A percentile compares a stretch with the other conserved stretches of the same genome.
These are phyloP conservation scores for Exserohilum rostratum DNA, from an alignment of 2,329 filamentous ascomycete species.

Conservation along the genomic window DNA sequence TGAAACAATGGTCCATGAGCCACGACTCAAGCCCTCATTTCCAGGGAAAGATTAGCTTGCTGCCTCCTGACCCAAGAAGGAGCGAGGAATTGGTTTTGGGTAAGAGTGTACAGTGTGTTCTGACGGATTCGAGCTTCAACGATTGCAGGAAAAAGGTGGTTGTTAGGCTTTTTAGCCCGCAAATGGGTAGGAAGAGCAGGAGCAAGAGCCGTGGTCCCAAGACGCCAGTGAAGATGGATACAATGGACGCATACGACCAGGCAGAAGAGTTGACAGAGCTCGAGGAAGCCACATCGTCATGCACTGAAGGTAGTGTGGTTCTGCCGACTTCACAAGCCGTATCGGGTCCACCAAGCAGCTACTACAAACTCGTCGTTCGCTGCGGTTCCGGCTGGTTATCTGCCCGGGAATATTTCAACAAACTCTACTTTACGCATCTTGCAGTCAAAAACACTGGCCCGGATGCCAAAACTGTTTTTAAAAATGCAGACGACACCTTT, in stretches of 20 bases:
- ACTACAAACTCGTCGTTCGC: slow-evolving; percentile 36
- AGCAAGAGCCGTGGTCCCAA: background rate
- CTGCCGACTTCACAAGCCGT: background rate
- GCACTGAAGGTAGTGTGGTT: background rate
- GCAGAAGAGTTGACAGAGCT: background rate
- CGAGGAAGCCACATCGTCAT: background rate
- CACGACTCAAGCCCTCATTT: slow-evolving; percentile 40
- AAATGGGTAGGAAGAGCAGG: slow-evolving; percentile 3
- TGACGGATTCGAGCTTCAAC: slow-evolving; percentile 23
- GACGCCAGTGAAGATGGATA: slow-evolving; percentile 1
- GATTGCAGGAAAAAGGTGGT: slow-evolving; percentile 27
- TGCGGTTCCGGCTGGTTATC: slow-evolving; percentile 40
- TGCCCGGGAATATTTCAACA: slow-evolving; percentile 38
- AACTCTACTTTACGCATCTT: slow-evolving; percentile 28
- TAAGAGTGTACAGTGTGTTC: slow-evolving; percentile 35
- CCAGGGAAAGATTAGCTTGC: slow-evolving; percentile 35
- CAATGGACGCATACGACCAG: slow-evolving; percentile 8
- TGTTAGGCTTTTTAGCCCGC: slow-evolving; percentile 35
- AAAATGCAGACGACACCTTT: slow-evolving; percentile 4
- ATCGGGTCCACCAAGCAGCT: slow-evolving; percentile 3
- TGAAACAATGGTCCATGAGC: slow-evolving; percentile 33
- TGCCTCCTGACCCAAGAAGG: slow-evolving; percentile 7
- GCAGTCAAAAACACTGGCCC: slow-evolving; percentile 4
- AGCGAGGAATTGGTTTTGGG: slow-evolving; percentile 27
- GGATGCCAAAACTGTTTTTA: background rate